A percentile compares a stretch with the other conserved stretches of the same genome.
Evolutionary conservation across 495 filamentous ascomycete species (phyloP).

Genomic region (Penicillium lagena): DNA sequence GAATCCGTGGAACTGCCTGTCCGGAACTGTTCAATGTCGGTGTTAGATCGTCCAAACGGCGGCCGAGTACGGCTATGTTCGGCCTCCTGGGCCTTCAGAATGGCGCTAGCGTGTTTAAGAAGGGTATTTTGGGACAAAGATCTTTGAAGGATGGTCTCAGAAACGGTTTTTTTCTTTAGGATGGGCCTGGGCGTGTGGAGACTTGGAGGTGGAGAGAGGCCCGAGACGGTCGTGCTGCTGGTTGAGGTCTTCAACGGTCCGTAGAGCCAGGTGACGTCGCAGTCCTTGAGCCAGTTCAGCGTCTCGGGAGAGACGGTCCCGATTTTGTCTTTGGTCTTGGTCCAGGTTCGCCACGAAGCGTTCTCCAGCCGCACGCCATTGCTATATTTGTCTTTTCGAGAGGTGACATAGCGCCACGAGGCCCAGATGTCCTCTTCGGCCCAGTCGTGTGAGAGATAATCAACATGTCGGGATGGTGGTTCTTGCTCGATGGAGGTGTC

Average conservation of each 20-base stretch:
- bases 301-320: constrained; percentile 83
- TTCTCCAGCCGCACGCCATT: constrained; percentile 86
- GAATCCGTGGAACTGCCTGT: constrained; percentile 23
- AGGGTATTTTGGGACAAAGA: constrained; percentile 88
- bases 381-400: constrained; percentile 67
- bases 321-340: constrained; percentile 78
- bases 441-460: constrained; percentile 96
- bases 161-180: constrained; percentile 92
- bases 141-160: constrained; percentile 87
- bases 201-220: constrained; percentile 49
- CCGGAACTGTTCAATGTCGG: constrained; percentile 54
- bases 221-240: constrained; percentile 20
- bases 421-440: constrained; percentile 96
- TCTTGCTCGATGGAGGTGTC: constrained; percentile 71
- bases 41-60: constrained; percentile 49
- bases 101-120: constrained; percentile 87
- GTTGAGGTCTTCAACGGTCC: constrained; percentile 76
- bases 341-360: constrained; percentile 98
- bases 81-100: constrained; percentile 82
- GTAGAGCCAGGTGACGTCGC: constrained; percentile 96
- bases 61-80: constrained; percentile 39
- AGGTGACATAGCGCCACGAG: constrained; percentile 89
- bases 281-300: constrained; percentile 94
- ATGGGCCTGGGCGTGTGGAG: constrained; percentile 90
- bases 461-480: constrained; percentile 81